phyloP scores from a whole-genome alignment of 2,329 filamentous ascomycete genomes.

The Talaromyces sp. region DNA sequence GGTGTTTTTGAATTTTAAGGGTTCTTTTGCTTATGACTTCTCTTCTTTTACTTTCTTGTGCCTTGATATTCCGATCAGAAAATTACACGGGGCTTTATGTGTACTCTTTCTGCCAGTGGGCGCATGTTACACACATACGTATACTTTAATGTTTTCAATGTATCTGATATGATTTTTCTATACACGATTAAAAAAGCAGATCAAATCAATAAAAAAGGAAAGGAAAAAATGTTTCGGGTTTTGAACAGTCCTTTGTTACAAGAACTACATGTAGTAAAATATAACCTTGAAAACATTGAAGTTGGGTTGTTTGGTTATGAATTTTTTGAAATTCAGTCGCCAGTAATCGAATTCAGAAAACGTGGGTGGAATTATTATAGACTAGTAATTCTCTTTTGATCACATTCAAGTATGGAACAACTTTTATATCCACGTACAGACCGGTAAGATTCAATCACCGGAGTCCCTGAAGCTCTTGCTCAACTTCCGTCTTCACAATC shows the following conservation, averaged over 20 bases:
- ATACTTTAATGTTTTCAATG: constrained; percentile 16
- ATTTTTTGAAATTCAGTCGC: not conserved
- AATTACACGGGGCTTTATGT: not conserved
- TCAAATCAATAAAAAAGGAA: not conserved
- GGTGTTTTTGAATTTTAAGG: not conserved
- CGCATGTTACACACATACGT: constrained; percentile 12
- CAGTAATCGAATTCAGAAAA: not conserved
- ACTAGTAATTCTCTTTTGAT: not conserved
- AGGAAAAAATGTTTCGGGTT: not conserved
- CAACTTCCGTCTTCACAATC: constrained; percentile 73
- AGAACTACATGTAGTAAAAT: too few relatives aligned
- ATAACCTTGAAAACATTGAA: too few relatives aligned
- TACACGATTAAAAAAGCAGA: constrained; percentile 2
- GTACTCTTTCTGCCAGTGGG: constrained; percentile 8
- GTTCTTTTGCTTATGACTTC: not conserved
- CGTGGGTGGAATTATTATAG: not conserved
- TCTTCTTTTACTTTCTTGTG: constrained; percentile 6
- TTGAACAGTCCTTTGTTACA: not conserved
- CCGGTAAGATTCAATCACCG: not conserved
- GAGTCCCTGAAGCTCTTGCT: constrained; percentile 15
- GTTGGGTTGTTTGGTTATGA: too few relatives aligned
- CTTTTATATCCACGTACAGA: not conserved
- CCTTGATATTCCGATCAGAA: not conserved
- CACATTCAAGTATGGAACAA: not conserved
- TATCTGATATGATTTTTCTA: constrained; percentile 1